phyloP scores from a whole-genome alignment of 2,329 filamentous ascomycete species.

The Camptophora hylomeconis region DNA sequence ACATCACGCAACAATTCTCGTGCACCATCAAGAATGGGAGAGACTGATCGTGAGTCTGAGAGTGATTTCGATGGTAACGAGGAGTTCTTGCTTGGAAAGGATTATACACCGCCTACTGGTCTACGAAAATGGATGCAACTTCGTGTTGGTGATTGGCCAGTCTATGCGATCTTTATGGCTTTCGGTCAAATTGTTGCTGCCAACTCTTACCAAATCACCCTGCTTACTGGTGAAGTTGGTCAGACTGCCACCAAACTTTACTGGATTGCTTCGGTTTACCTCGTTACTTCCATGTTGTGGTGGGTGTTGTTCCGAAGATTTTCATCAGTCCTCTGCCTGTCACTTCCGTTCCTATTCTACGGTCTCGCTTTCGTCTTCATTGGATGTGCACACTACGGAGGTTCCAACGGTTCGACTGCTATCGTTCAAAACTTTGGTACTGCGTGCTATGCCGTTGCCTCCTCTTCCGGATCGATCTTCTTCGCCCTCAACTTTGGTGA shows the following conservation, averaged over 20 bases:
- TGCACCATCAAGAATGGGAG: slow-evolving; percentile 18
- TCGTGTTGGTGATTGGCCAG: slow-evolving; percentile 50
- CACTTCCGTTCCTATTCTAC: slow-evolving; percentile 50
- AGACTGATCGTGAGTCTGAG: slow-evolving; percentile 16
- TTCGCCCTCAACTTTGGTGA: slow-evolving; percentile 56
- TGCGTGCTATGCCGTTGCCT: slow-evolving; percentile 48
- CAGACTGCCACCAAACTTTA: slow-evolving; percentile 48
- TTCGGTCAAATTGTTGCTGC: slow-evolving; percentile 51
- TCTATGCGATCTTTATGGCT: slow-evolving; percentile 49
- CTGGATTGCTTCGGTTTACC: slow-evolving; percentile 46
- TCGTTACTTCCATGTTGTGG: slow-evolving; percentile 46
- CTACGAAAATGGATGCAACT: slow-evolving; percentile 42
- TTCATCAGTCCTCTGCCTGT: slow-evolving; percentile 45
- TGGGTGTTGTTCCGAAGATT: slow-evolving; percentile 48
- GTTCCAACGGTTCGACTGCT: slow-evolving; percentile 21
- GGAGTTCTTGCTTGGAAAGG: slow-evolving; percentile 42
- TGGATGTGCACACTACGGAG: slow-evolving; percentile 46
- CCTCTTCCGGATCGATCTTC: slow-evolving; percentile 50
- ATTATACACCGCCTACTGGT: slow-evolving; percentile 45
- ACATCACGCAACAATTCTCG: slow-evolving; percentile 10
- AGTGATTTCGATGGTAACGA: slow-evolving; percentile 25
- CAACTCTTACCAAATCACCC: slow-evolving; percentile 55
- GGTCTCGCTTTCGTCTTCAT: slow-evolving; percentile 50
- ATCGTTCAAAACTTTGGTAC: slow-evolving; percentile 51
- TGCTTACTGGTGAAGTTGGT: slow-evolving; percentile 51